phyloP scores from a whole-genome alignment of 2,329 filamentous ascomycete genomes.

The Blastomyces gilchristii region DNA sequence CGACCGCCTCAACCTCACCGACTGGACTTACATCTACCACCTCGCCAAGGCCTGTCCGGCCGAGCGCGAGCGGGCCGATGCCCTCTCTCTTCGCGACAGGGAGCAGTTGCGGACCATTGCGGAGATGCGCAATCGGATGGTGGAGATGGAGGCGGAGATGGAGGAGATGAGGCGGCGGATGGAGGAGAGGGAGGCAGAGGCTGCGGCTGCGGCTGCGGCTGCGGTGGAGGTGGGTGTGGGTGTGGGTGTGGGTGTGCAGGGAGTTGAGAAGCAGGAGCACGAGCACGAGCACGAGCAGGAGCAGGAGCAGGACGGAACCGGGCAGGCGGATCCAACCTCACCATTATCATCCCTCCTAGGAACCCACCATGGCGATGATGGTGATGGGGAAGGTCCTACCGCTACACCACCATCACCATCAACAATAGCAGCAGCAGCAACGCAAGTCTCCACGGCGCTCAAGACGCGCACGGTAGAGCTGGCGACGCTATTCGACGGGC shows the following conservation, averaged over 20 bases:
- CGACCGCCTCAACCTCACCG: not conserved
- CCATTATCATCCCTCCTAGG: not conserved
- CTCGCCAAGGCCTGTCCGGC: not conserved
- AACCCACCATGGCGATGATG: no score
- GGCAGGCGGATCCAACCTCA: no score
- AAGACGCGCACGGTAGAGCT: not conserved
- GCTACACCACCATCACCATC: not conserved
- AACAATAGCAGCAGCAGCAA: not conserved
- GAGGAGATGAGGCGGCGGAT: slow-evolving; percentile 10
- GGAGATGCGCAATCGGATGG: slow-evolving; percentile 13
- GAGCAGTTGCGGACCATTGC: not conserved
- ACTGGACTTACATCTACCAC: slow-evolving; percentile 4
- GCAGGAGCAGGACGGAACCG: no score
- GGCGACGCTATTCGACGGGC: not conserved
- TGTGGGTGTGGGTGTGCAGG: not conserved
- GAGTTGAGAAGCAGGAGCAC: not conserved
- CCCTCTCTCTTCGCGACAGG: not conserved
- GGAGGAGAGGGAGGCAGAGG: slow-evolving; percentile 12
- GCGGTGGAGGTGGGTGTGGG: not conserved
- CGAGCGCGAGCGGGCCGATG: not conserved
- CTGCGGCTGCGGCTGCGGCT: slow-evolving; percentile 1
- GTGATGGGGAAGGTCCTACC: no score
- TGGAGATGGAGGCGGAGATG: slow-evolving; percentile 15
- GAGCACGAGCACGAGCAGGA: not conserved
- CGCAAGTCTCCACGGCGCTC: not conserved